Conservation (phyloP, 371 early-diverging fungal genomes). For the Rhizopus microsporus region DNA sequence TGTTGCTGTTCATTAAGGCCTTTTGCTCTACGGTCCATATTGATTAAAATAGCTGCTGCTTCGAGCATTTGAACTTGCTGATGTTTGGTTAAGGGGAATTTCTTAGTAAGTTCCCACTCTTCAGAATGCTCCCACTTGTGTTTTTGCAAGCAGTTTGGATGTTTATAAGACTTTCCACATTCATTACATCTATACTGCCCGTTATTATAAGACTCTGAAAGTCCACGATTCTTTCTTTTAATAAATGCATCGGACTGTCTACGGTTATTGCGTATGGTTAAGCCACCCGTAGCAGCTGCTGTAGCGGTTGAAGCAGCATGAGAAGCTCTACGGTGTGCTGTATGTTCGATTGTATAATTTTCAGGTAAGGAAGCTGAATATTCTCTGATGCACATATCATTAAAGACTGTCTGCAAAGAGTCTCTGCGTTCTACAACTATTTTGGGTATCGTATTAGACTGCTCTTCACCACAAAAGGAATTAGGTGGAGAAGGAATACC, state of each 20-base stretch:
- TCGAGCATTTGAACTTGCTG: conserved; percentile 79
- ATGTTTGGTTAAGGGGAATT: conserved; percentile 69
- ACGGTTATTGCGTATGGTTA: conserved; percentile 33
- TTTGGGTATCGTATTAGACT: conserved; percentile 7
- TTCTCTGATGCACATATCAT: conserved; percentile 36
- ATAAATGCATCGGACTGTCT: conserved; percentile 16
- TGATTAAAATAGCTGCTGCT: conserved; percentile 70
- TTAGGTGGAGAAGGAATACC: conserved; percentile 51
- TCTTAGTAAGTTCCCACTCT: conserved; percentile 66
- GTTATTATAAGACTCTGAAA: conserved; percentile 27
- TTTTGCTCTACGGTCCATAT: conserved; percentile 43
- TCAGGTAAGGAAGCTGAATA: conserved; percentile 46
- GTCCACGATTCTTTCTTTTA: conserved; percentile 18
- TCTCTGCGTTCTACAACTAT: conserved; percentile 25
- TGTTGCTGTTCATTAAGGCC: not conserved
- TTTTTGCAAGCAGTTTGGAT: conserved; percentile 66
- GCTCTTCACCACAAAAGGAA: conserved; percentile 51
- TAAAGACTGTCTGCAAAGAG: conserved; percentile 44
- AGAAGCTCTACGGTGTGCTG: conserved; percentile 11
- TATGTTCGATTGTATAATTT: conserved; percentile 51
- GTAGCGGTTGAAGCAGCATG: conserved; percentile 29
- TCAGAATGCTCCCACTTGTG: conserved; percentile 77
- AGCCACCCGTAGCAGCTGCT: conserved; percentile 41
- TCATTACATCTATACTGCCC: conserved; percentile 52
- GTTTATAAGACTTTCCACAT: conserved; percentile 75